Evolutionary conservation across 305 asterid species (phyloP), one percentile per base, ranked within the genome.

Genomic region (Ruellia speciosa): DNA sequence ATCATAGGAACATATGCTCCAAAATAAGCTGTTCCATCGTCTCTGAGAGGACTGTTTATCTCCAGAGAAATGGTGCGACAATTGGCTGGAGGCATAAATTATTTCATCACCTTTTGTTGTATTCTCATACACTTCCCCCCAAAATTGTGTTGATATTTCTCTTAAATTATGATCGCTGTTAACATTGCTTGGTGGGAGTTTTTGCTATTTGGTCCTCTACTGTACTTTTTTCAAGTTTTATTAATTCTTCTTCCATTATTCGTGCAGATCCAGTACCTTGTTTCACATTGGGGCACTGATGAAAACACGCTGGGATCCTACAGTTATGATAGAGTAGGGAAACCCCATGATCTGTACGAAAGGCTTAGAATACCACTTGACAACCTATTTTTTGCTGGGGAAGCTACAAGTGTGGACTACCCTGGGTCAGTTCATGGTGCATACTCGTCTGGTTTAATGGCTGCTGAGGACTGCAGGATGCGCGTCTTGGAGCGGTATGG

Each of bases 381-480:
- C 58, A 93, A 88, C 77, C 66, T 93, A 17, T 93, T 93, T 68
- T 93, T 93, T 66, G 96, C 97, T 0, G 97, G 99, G 48, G 99
- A 93, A 58, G 99, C 99, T 6, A 88, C 97, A 1, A 88, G 99
- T 62, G 49, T 57, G 3, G 96, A 84, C 54, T 93, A 76, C 68
- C 93, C 97, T 2, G 99, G 99, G 28, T 88, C 96, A 0, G 95
- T 88, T 52, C 99, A 88, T 16, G 97, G 99, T 4, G 99, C 99
- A 7, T 86, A 84, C 72, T 81, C 90, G 11, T 88, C 99, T 9
- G 99, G 99, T 16, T 51, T 86, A 57, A 78, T 79, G 95, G 99
- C 99, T 24, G 99, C 99, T 11, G 95, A 93, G 75, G 96, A 77
- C 67, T 93, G 99, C 84, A 81, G 94, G 70, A 93, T 93, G 99